phyloP scores from a whole-genome alignment of 2,329 filamentous ascomycete species.

The Aspergillus melleus region DNA sequence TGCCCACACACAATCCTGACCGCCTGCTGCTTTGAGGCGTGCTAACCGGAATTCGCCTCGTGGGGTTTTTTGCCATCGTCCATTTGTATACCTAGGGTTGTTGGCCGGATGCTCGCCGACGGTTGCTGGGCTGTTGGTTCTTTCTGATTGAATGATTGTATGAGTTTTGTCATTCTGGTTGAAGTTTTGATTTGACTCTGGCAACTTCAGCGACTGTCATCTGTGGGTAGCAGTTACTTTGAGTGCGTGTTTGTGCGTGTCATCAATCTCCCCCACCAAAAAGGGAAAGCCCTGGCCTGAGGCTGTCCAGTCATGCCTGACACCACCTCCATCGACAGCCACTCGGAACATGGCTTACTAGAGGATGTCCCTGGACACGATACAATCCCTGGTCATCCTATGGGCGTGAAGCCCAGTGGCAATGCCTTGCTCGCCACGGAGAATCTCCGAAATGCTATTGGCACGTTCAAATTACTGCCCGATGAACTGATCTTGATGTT shows the following conservation, averaged over 20 bases:
- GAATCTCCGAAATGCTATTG: slow-evolving; percentile 67
- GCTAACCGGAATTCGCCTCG: neutral
- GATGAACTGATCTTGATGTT: slow-evolving; percentile 78
- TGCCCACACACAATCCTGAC: neutral
- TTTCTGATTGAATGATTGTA: too few species aligned
- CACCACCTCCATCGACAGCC: slow-evolving; percentile 30
- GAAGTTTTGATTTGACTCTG: too few species aligned
- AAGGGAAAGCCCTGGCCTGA: neutral
- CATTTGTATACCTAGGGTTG: neutral
- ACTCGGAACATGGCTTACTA: slow-evolving; percentile 16
- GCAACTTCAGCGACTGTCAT: neutral
- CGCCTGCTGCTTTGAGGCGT: neutral
- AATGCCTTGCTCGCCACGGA: slow-evolving; percentile 70
- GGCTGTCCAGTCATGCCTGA: slow-evolving; percentile 30
- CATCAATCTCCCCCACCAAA: neutral
- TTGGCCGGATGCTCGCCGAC: neutral
- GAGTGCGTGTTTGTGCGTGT: neutral
- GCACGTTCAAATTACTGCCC: slow-evolving; percentile 66
- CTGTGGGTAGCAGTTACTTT: neutral
- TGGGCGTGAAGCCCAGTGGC: slow-evolving; percentile 82
- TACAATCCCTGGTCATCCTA: slow-evolving; percentile 73
- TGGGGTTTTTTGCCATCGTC: slow-evolving; percentile 9
- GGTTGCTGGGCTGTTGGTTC: too few species aligned
- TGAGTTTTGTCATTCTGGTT: too few species aligned
- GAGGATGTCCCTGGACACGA: slow-evolving; percentile 46